These are phyloP conservation scores for Aaosphaeria arxii DNA, from an alignment of 2,329 filamentous ascomycete genomes.

Conservation along the genomic window DNA sequence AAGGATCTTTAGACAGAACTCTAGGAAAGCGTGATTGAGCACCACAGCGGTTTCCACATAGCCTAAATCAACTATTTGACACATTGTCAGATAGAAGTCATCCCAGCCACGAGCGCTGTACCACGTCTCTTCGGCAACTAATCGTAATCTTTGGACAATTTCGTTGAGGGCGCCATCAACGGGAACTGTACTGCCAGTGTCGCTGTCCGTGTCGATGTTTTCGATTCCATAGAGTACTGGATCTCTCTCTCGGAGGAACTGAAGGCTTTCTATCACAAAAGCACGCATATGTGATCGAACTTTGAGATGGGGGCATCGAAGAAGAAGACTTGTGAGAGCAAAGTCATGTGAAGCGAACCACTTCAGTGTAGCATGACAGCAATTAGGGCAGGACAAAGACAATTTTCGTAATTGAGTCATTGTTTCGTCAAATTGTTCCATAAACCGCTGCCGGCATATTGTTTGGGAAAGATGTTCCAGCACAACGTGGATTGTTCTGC, in stretches of 20 bases:
- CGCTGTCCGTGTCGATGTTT: conserved; percentile 23
- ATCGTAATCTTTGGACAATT: conserved; percentile 15
- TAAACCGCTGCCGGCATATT: conserved; percentile 67
- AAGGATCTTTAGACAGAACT: conserved; percentile 27
- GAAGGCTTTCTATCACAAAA: conserved; percentile 32
- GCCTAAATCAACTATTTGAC: conserved; percentile 26
- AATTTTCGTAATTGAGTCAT: conserved; percentile 51
- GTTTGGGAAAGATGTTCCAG: conserved; percentile 73
- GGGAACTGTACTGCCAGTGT: conserved; percentile 10
- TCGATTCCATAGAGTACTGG: conserved; percentile 24
- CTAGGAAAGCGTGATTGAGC: conserved; percentile 23
- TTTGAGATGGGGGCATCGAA: conserved; percentile 26
- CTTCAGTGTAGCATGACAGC: conserved; percentile 58
- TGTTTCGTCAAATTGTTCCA: conserved; percentile 60
- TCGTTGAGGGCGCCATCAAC: conserved; percentile 15
- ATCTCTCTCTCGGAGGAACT: conserved; percentile 29
- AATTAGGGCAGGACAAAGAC: conserved; percentile 50
- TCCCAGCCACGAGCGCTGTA: conserved; percentile 31
- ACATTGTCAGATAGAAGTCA: conserved; percentile 31
- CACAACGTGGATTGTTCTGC: conserved; percentile 53
- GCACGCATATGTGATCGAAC: conserved; percentile 25
- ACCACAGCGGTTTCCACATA: conserved; percentile 23
- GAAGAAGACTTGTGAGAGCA: conserved; percentile 61
- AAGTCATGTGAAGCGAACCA: conserved; percentile 59
- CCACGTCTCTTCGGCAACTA: conserved; percentile 19